Evolutionary conservation across 1,284 basidiomycete genomes (phyloP).

Genomic region (Clitocybe nebularis): DNA sequence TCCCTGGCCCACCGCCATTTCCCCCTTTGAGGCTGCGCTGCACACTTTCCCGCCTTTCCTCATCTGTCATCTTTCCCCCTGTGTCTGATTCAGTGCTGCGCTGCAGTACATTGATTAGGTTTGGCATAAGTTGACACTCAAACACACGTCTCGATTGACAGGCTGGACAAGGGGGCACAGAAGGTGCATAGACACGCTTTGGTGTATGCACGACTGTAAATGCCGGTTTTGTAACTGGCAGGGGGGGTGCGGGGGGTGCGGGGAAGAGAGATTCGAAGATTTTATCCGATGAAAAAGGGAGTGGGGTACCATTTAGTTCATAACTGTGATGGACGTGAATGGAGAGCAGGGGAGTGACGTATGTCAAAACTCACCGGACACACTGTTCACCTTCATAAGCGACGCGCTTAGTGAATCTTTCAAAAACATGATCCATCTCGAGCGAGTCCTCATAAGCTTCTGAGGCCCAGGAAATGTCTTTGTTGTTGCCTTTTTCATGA

Average conservation of each 20-base stretch:
- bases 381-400: conserved; percentile 71
- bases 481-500: conserved; percentile 37
- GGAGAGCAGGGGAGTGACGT: conserved; percentile 4
- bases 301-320: conserved; percentile 67
- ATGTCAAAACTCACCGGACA: conserved; percentile 51
- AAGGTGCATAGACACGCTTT: conserved; percentile 48
- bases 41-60: conserved; percentile 54
- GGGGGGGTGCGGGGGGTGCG: conserved; percentile 35
- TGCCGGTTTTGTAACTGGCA: conserved; percentile 52
- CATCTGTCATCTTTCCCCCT: conserved; percentile 43
- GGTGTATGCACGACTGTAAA: conserved; percentile 49
- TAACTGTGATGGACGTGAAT: conserved; percentile 49
- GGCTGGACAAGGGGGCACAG: conserved; percentile 50
- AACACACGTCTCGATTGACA: conserved; percentile 66
- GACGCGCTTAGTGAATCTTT: conserved; percentile 71
- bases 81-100: conserved; percentile 21
- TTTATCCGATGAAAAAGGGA: conserved; percentile 69
- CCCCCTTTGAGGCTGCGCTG: conserved; percentile 45
- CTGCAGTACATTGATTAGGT: conserved; percentile 71
- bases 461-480: conserved; percentile 51
- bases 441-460: conserved; percentile 79
- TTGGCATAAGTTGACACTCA: conserved; percentile 86
- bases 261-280: conserved; percentile 72
- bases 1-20: conserved; percentile 40
- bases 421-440: conserved; percentile 73